Evolutionary conservation across 495 filamentous ascomycete species (phyloP).

Genomic region (Aspergillus bridgeri): DNA sequence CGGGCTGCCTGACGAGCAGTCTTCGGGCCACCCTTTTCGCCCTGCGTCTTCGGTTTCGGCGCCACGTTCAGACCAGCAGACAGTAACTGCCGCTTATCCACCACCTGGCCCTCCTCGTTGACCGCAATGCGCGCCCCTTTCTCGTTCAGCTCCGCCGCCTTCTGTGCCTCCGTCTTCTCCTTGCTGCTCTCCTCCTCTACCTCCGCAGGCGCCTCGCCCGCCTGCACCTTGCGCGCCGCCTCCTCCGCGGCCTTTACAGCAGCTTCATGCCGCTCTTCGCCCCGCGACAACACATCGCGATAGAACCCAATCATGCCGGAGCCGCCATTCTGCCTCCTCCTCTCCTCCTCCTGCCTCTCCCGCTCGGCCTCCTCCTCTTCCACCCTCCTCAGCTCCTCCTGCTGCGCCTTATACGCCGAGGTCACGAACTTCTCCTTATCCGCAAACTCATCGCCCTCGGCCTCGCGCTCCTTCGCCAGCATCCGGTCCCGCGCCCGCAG

Average conservation of each 20-base stretch:
- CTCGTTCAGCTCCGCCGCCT: constrained; percentile 70
- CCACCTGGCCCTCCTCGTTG: constrained; percentile 92
- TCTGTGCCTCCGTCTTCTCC: constrained; percentile 66
- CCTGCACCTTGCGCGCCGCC: constrained; percentile 49
- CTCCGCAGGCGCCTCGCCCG: constrained; percentile 19
- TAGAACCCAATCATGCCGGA: constrained; percentile 87
- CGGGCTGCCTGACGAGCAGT: constrained; percentile 28
- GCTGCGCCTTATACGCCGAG: constrained; percentile 89
- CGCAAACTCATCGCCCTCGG: constrained; percentile 88
- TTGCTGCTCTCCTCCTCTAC: constrained; percentile 35
- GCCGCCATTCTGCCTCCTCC: constrained; percentile 54
- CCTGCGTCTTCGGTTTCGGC: constrained; percentile 51
- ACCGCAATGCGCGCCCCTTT: constrained; percentile 65
- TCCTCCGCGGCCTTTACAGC: constrained; percentile 66
- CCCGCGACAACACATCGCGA: constrained; percentile 71
- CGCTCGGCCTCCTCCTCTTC: constrained; percentile 75
- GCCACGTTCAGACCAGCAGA: constrained; percentile 83
- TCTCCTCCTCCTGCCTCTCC: constrained; percentile 67
- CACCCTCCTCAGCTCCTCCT: constrained; percentile 71
- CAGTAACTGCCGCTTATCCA: constrained; percentile 89
- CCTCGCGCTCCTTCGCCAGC: constrained; percentile 81
- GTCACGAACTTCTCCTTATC: constrained; percentile 98
- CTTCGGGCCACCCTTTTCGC: constrained; percentile 30
- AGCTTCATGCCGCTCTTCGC: constrained; percentile 71
- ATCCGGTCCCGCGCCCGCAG: constrained; percentile 83